These are phyloP conservation scores for Acanthamoeba pearcei DNA, from an alignment of 208 protist species.

Conservation along the genomic window DNA sequence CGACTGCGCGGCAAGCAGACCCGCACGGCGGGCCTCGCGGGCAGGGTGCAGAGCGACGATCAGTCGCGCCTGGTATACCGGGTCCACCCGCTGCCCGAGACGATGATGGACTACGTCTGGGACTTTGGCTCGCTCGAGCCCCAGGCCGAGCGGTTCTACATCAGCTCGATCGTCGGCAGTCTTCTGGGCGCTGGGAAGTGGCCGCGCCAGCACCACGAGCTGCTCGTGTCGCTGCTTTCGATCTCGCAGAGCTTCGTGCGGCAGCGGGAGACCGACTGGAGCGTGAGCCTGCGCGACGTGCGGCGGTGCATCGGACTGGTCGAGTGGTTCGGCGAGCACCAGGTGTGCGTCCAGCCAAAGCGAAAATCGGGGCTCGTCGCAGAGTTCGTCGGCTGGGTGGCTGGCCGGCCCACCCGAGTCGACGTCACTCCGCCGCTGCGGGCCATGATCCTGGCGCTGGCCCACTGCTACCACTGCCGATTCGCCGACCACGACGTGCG, in stretches of 20 bases:
- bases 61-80: slow-evolving; percentile 14
- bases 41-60: neutral
- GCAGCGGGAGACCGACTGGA: neutral
- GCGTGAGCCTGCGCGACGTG: slow-evolving; percentile 31
- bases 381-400: no score
- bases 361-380: no score
- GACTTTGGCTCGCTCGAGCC: slow-evolving; percentile 63
- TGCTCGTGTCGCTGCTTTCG: neutral
- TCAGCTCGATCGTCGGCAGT: neutral
- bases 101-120: slow-evolving; percentile 71
- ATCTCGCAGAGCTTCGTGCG: neutral
- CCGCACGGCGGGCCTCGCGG: neutral
- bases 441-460: slow-evolving; percentile 24
- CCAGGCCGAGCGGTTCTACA: slow-evolving; percentile 36
- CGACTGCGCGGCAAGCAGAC: neutral
- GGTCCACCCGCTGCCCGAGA: slow-evolving; percentile 63
- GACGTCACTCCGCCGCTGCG: no score
- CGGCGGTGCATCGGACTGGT: neutral
- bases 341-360: no score
- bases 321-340: slow-evolving; percentile 24
- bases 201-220: no score
- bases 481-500: neutral
- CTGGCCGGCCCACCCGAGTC: no score
- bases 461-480: slow-evolving; percentile 50
- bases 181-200: neutral